Conservation (phyloP, 495 filamentous ascomycete genomes). For the Xylaria acuta region DNA sequence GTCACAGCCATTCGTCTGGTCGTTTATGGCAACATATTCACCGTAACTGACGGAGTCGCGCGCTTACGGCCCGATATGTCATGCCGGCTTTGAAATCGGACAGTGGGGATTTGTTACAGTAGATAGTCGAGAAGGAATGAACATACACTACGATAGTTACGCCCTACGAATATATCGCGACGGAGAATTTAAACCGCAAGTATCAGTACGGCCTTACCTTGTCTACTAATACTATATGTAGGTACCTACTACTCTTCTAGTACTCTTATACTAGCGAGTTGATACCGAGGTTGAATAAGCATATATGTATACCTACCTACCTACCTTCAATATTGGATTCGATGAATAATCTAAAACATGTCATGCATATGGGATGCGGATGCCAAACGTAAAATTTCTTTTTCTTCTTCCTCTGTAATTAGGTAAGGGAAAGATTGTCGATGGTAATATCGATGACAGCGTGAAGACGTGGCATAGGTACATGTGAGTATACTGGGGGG, state of each 20-base stretch:
- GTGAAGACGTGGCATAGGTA: neutral
- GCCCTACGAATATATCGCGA: neutral
- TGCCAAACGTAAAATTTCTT: neutral
- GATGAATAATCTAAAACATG: slow-evolving; percentile 16
- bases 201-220: neutral
- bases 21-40: too few species aligned
- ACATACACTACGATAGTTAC: neutral
- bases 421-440: slow-evolving; percentile 10
- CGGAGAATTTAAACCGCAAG: neutral
- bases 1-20: too few species aligned
- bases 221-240: neutral
- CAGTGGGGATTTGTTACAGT: neutral
- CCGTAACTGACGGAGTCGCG: too few species aligned
- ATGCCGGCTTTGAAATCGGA: neutral
- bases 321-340: neutral
- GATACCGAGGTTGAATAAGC: neutral
- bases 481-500: neutral
- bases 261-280: neutral
- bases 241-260: neutral
- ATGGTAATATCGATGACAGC: slow-evolving; percentile 19
- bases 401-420: slow-evolving; percentile 1
- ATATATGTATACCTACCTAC: neutral
- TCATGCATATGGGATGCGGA: neutral
- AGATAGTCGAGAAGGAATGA: neutral
- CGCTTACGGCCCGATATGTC: slow-evolving; percentile 6